These are phyloP conservation scores for Glonium stellatum DNA, from an alignment of 495 filamentous ascomycete species.

Conservation along the genomic window DNA sequence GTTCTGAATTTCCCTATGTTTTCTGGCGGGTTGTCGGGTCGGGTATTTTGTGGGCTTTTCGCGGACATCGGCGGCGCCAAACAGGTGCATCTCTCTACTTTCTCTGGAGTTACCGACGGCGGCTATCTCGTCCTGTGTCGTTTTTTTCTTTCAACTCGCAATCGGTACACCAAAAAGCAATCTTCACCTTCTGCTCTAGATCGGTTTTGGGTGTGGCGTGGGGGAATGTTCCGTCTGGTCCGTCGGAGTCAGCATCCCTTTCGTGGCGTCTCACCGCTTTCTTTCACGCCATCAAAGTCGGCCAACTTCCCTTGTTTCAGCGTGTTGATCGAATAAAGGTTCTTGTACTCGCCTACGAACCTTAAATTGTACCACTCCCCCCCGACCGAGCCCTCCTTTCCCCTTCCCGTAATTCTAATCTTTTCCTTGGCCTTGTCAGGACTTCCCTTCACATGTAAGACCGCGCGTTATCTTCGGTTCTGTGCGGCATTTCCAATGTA, in stretches of 20 bases:
- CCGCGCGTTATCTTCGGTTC: slow-evolving; percentile 6
- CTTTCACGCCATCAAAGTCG: background rate
- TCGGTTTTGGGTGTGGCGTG: slow-evolving; percentile 4
- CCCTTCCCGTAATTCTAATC: slow-evolving; percentile 3
- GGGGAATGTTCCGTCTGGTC: slow-evolving; percentile 2
- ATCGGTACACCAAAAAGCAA: slow-evolving; percentile 3
- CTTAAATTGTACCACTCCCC: background rate
- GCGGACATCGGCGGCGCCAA: background rate
- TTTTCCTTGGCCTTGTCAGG: background rate
- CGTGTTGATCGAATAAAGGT: background rate
- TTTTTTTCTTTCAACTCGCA: background rate
- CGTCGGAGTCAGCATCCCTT: background rate
- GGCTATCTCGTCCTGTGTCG: slow-evolving; percentile 5
- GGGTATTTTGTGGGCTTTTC: no score
- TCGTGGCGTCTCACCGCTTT: slow-evolving; percentile 1
- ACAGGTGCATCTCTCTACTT: background rate
- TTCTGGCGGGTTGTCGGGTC: background rate
- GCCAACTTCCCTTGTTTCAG: background rate
- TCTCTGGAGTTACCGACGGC: background rate
- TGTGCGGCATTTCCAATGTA: background rate
- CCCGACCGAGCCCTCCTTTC: no score
- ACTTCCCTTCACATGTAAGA: background rate
- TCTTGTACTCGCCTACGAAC: background rate
- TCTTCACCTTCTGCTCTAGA: background rate
- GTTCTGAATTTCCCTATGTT: background rate